phyloP scores from a whole-genome alignment of 1,284 basidiomycete genomes.

The Coriolopsis trogii region DNA sequence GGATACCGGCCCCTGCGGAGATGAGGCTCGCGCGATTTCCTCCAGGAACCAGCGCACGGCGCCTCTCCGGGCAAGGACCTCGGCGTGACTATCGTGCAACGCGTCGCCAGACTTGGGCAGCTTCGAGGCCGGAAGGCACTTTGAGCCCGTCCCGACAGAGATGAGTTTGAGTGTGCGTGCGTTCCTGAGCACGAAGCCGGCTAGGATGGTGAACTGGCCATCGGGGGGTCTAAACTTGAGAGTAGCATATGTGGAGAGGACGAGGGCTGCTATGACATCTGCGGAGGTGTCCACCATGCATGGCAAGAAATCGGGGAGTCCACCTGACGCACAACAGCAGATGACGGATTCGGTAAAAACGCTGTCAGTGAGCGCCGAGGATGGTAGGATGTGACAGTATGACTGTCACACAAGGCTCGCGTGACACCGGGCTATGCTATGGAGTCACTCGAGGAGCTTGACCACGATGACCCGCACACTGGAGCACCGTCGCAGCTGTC shows the following conservation, averaged over 20 bases:
- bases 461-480: not conserved
- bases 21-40: constrained; percentile 51
- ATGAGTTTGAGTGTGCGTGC: constrained; percentile 50
- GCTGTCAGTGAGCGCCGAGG: too few relatives aligned
- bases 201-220: constrained; percentile 61
- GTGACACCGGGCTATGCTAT: too few relatives aligned
- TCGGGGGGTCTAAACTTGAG: constrained; percentile 51
- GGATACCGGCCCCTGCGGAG: constrained; percentile 19
- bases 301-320: too few relatives aligned
- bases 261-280: constrained; percentile 31
- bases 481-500: not conserved
- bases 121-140: constrained; percentile 74
- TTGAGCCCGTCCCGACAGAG: constrained; percentile 83
- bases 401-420: too few relatives aligned
- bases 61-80: constrained; percentile 83
- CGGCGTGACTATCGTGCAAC: constrained; percentile 90
- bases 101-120: constrained; percentile 78
- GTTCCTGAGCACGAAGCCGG: constrained; percentile 54
- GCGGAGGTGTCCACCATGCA: constrained; percentile 26
- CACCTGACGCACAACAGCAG: too few relatives aligned
- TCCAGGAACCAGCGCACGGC: constrained; percentile 82
- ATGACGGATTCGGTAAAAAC: too few relatives aligned
- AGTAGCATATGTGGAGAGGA: constrained; percentile 46
- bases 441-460: too few relatives aligned
- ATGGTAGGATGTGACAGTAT: constrained; percentile 7